Percentiles rank a stretch among this genome's conserved stretches.
phyloP scores from a whole-genome alignment of 371 early-diverging fungal species.

The Mortierella sp. region DNA sequence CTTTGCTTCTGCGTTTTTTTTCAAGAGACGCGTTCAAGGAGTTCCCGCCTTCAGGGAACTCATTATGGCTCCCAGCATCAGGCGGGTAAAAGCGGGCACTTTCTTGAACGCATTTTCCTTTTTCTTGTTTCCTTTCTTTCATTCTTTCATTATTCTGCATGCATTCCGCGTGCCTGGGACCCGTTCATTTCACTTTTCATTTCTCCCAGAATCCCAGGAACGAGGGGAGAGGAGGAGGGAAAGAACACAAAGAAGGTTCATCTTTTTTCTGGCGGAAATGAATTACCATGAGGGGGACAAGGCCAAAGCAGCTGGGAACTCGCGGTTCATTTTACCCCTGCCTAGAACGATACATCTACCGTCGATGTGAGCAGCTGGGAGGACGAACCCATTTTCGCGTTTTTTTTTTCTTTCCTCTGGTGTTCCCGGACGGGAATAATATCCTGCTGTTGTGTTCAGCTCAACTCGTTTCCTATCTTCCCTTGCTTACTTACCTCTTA shows the following conservation, averaged over 20 bases:
- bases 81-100: constrained; percentile 11
- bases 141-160: background rate
- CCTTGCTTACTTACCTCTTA: background rate
- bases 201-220: constrained; percentile 2
- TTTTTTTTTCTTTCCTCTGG: background rate
- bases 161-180: constrained; percentile 2
- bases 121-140: too few relatives aligned
- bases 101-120: background rate
- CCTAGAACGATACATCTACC: background rate
- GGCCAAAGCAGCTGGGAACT: background rate
- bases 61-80: background rate
- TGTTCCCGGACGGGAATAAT: background rate
- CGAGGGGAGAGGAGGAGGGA: too few relatives aligned
- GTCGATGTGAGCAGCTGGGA: background rate
- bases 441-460: background rate
- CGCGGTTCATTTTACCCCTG: background rate
- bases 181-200: background rate
- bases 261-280: background rate
- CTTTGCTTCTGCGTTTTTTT: background rate
- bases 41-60: background rate
- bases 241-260: background rate
- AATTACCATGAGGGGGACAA: background rate
- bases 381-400: background rate
- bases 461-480: background rate
- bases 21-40: constrained; percentile 1